phyloP scores from a whole-genome alignment of 2,329 filamentous ascomycete species.

The Beauveria caledonica region DNA sequence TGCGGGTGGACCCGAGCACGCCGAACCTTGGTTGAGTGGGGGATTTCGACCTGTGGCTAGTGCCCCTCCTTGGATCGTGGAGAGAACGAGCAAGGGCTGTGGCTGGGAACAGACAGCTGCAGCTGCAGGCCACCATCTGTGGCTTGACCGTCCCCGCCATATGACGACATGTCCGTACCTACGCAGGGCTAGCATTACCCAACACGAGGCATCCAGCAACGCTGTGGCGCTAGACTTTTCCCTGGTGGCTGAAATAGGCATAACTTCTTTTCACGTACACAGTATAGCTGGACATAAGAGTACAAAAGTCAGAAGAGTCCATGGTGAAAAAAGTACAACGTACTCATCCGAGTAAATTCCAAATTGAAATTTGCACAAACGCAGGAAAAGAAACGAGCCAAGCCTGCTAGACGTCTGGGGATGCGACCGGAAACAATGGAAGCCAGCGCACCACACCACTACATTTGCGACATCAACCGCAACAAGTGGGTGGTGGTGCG shows the following conservation, averaged over 20 bases:
- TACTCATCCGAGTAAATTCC: neutral
- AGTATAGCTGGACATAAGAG: neutral
- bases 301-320: neutral
- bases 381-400: neutral
- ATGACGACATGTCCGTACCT: constrained; percentile 1
- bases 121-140: neutral
- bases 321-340: neutral
- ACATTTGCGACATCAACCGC: neutral
- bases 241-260: neutral
- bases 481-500: neutral
- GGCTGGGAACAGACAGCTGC: neutral
- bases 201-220: neutral
- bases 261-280: neutral
- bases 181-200: too few species aligned
- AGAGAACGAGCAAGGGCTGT: neutral
- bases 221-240: constrained; percentile 1
- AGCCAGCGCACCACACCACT: neutral
- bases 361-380: neutral
- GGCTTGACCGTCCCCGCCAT: neutral
- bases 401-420: neutral
- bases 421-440: neutral
- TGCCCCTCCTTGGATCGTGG: neutral
- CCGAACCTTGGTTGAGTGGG: neutral
- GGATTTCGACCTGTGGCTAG: neutral
- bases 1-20: neutral